Evolutionary conservation across 352 stramenopile species (phyloP), one percentile per base, ranked within the genome.

Genomic region (Pythium coloratum): DNA sequence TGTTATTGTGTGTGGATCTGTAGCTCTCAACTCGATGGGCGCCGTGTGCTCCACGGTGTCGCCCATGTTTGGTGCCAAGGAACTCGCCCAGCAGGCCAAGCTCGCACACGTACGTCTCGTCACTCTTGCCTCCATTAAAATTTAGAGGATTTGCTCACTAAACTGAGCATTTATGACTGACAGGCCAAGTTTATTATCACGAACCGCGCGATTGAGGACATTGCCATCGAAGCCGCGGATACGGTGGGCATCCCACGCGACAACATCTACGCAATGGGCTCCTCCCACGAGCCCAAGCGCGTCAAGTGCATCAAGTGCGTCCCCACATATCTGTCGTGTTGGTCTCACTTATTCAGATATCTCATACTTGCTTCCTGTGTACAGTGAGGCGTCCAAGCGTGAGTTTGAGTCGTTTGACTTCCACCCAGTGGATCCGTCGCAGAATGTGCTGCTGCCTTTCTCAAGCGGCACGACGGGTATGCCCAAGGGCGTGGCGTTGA

Each of bases 381-480:
- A 69, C 34, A 92, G 76, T 60, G 76, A 86, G 2, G 49, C 82
- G 38, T 47, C 64, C 4, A 58, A 82, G 36, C 68, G 71, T 20
- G 66, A 81, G 8, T 71, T 77, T 30, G 61, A 71, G 40, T 68
- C 68, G 20, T 88, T 86, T 51, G 59, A 74, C 7, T 88, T 83
- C 56, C 70, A 81, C 56, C 76, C 62, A 5, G 73, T 88, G 12
- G 76, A 88, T 89, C 70, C 91, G 76, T 84, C 69, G 30, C 62
- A 65, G 20, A 84, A 78, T 13, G 59, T 77, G 10, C 58, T 79
- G 67, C 63, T 99, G 16, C 96, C 96, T 1, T 98, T 98, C 72
- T 98, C 92, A 13, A 97, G 85, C 44, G 95, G 96, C 56, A 98
- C 95, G 6, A 99, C 95, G 5, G 94, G 96, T 26, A 66, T 90